These are phyloP conservation scores for Metarhizium guizhouense DNA, from an alignment of 2,329 filamentous ascomycete genomes.

Conservation along the genomic window DNA sequence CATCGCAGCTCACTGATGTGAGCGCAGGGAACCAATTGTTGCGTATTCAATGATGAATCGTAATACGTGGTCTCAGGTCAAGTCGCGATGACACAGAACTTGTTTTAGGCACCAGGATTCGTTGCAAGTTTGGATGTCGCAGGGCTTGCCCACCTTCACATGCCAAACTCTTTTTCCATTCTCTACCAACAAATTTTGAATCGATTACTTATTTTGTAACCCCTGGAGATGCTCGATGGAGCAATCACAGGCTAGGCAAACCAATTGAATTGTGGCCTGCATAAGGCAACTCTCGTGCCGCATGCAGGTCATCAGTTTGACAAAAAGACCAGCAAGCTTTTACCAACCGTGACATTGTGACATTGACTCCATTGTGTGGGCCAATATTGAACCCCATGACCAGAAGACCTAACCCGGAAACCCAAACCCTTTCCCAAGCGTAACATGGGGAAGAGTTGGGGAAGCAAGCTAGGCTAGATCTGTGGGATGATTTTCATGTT, in stretches of 20 bases:
- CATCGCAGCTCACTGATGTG: conserved; percentile 16
- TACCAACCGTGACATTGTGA: background rate
- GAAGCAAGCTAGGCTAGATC: background rate
- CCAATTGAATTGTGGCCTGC: background rate
- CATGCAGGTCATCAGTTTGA: background rate
- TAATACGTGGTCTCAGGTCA: background rate
- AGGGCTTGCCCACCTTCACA: background rate
- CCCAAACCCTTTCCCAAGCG: conserved; percentile 2
- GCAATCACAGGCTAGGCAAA: background rate
- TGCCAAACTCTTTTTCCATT: background rate
- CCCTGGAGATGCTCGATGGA: background rate
- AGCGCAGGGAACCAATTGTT: background rate
- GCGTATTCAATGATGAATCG: background rate
- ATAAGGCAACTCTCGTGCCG: background rate
- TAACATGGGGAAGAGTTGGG: background rate
- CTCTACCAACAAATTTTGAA: background rate
- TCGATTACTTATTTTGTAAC: background rate
- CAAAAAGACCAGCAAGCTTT: background rate
- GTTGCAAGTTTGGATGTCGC: background rate
- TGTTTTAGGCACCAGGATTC: background rate
- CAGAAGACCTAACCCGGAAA: conserved; percentile 1
- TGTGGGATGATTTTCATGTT: background rate
- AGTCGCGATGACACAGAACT: background rate
- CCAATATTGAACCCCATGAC: background rate
- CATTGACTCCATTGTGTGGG: background rate